phyloP scores from a whole-genome alignment of 305 asterid species.

The Fraxinus latifolia region DNA sequence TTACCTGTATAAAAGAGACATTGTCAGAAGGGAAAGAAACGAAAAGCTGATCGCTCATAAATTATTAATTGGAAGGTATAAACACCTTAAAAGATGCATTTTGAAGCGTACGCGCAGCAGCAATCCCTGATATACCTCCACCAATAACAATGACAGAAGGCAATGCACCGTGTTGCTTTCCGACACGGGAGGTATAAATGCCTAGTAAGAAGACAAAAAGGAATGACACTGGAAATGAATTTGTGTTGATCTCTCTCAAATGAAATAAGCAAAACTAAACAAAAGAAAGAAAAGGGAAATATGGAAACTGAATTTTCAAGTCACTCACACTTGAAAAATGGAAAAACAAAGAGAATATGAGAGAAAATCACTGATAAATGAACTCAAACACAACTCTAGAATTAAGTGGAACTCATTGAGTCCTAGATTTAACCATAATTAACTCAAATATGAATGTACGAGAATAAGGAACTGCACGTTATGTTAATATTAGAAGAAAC shows the following conservation, averaged over 20 bases:
- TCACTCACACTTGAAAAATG: background rate
- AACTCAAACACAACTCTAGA: background rate
- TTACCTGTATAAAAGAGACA: conserved; percentile 49
- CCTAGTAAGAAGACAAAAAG: conserved; percentile 38
- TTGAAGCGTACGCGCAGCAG: conserved; percentile 82
- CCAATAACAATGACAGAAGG: conserved; percentile 87
- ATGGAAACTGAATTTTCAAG: background rate
- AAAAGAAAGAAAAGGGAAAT: background rate
- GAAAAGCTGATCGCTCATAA: background rate
- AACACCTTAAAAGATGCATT: conserved; percentile 83
- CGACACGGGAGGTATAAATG: conserved; percentile 41
- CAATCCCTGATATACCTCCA: conserved; percentile 94
- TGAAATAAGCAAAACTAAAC: background rate
- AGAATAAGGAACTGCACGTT: background rate
- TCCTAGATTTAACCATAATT: background rate
- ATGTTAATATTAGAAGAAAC: background rate
- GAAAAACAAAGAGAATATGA: background rate
- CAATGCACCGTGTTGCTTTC: conserved; percentile 45
- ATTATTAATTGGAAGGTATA: conserved; percentile 1
- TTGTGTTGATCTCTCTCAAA: background rate
- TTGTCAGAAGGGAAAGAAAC: background rate
- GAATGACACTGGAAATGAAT: conserved; percentile 10
- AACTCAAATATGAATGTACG: background rate
- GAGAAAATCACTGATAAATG: background rate
- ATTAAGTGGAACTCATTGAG: background rate